Conservation (phyloP, 2,329 filamentous ascomycete species). For the Diplodia intermedia region DNA sequence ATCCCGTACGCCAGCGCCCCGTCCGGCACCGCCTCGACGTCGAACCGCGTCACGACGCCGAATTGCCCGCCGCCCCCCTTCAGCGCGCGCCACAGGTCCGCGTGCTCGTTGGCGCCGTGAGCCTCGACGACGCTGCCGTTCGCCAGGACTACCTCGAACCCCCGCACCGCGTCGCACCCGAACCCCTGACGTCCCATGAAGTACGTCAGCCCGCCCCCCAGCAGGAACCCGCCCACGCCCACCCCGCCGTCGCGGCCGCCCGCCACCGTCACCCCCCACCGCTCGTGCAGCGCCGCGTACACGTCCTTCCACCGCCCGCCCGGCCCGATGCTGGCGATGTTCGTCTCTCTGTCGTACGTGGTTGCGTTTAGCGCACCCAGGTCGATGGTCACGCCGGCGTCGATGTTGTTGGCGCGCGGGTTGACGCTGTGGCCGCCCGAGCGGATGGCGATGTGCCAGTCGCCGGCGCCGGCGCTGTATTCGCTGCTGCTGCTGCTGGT, state of each 20-base stretch:
- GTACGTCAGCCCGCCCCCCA: constrained; percentile 35
- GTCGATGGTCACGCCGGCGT: constrained; percentile 42
- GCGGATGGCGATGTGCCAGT: constrained; percentile 14
- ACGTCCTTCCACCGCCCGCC: constrained; percentile 41
- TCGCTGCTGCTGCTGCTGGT: too few species aligned
- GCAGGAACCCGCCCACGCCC: constrained; percentile 39
- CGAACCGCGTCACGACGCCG: constrained; percentile 48
- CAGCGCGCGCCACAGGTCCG: constrained; percentile 47
- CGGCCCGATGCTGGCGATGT: constrained; percentile 37
- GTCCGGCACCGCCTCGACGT: constrained; percentile 33
- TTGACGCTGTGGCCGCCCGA: constrained; percentile 37
- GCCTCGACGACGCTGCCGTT: constrained; percentile 12
- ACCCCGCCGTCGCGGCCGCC: constrained; percentile 40
- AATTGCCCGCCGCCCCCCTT: constrained; percentile 49
- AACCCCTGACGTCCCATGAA: constrained; percentile 9
- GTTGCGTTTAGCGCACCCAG: constrained; percentile 39
- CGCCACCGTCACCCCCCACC: constrained; percentile 36
- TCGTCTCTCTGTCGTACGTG: constrained; percentile 36
- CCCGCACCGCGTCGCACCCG: not conserved
- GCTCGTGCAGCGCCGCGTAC: constrained; percentile 37
- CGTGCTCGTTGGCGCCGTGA: not conserved
- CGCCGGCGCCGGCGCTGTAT: not conserved
- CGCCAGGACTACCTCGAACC: constrained; percentile 18
- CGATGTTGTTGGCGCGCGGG: constrained; percentile 39
- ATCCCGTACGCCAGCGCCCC: not conserved